Conservation (phyloP, 140 eudicot species). For the Ambrosia hybrid region DNA sequence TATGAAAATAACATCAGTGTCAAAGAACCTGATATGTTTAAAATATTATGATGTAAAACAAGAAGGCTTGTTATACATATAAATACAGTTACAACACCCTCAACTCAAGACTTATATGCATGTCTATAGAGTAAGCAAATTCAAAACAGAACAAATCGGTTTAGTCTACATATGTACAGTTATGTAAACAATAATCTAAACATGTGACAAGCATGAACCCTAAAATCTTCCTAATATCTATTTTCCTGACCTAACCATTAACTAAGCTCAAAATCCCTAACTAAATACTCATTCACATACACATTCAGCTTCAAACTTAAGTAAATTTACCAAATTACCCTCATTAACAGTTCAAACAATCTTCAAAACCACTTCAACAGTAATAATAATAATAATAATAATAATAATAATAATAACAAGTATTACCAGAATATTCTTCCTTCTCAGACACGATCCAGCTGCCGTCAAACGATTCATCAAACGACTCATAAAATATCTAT, state of each 20-base stretch:
- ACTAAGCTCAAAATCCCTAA: not conserved
- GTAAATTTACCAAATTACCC: not conserved
- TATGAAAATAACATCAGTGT: too few species aligned
- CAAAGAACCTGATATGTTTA: too few species aligned
- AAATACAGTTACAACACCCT: too few species aligned
- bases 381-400: not conserved
- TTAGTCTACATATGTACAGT: not conserved
- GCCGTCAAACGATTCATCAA: slow-evolving; percentile 75
- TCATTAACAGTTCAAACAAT: slow-evolving; percentile 6
- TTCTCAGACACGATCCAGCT: slow-evolving; percentile 89
- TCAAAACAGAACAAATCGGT: too few species aligned
- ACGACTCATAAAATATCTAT: slow-evolving; percentile 70
- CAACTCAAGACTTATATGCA: too few species aligned
- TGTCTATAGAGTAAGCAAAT: too few species aligned
- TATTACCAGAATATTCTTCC: slow-evolving; percentile 67
- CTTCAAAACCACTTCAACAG: not conserved
- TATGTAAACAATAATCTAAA: too few species aligned
- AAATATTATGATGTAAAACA: too few species aligned
- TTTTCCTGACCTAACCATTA: not conserved
- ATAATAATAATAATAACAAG: slow-evolving; percentile 13
- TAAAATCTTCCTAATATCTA: not conserved
- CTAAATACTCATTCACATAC: not conserved
- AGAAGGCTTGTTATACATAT: too few species aligned
- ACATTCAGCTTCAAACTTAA: slow-evolving; percentile 12
- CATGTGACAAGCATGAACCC: not conserved